phyloP scores from a whole-genome alignment of 2,329 filamentous ascomycete species.

The Xylariaceae sp. region DNA sequence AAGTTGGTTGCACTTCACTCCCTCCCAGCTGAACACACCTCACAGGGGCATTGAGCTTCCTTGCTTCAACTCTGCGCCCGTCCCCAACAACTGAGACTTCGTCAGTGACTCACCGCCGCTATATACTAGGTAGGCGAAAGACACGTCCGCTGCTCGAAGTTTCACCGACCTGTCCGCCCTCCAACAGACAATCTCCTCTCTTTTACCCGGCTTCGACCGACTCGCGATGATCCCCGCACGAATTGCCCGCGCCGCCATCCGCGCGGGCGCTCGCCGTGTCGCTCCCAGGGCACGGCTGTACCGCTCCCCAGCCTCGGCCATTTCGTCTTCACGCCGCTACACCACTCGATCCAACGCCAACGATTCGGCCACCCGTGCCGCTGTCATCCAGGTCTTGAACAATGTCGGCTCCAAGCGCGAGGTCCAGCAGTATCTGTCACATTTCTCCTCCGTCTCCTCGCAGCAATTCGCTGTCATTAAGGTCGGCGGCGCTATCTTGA shows the following conservation, averaged over 20 bases:
- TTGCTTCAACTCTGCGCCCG: no score
- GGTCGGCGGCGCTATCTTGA: constrained; percentile 93
- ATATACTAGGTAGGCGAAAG: no score
- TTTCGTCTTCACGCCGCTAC: constrained; percentile 24
- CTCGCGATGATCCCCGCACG: constrained; percentile 27
- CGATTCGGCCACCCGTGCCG: constrained; percentile 67
- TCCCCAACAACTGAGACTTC: no score
- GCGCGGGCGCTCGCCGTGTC: constrained; percentile 31
- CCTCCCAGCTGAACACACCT: no score
- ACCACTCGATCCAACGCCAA: constrained; percentile 31
- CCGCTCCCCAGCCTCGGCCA: constrained; percentile 18
- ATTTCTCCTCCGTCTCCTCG: constrained; percentile 94
- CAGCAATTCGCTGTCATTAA: constrained; percentile 99
- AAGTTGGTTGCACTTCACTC: no score
- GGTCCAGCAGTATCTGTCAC: constrained; percentile 94
- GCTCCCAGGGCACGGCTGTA: constrained; percentile 14
- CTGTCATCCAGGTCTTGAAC: constrained; percentile 86
- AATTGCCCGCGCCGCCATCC: constrained; percentile 28
- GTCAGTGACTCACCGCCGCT: no score
- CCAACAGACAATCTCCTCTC: no score
- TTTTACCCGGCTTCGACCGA: no score
- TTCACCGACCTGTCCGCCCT: no score
- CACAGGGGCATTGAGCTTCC: no score
- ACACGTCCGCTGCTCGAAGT: no score
- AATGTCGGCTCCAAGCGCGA: constrained; percentile 96